Evolutionary conservation across 2,329 filamentous ascomycete species (phyloP).

Genomic region (Mycogone perniciosa): DNA sequence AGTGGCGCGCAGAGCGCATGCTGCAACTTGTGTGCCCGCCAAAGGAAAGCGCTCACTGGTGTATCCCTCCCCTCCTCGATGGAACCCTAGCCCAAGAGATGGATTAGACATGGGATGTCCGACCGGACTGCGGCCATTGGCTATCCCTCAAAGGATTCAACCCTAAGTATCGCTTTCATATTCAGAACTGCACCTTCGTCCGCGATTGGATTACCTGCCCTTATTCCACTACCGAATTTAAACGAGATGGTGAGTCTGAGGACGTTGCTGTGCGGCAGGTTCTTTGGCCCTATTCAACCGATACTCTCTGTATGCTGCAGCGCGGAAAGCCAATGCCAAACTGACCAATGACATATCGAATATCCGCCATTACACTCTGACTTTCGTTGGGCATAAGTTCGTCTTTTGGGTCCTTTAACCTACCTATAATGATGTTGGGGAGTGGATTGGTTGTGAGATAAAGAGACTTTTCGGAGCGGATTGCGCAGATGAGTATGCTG

Average conservation of each 20-base stretch:
- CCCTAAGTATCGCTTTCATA: not conserved
- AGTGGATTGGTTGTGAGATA: not conserved
- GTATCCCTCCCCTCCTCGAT: constrained; percentile 6
- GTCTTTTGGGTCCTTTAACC: not conserved
- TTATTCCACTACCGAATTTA: not conserved
- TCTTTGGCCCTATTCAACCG: not conserved
- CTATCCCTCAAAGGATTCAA: not conserved
- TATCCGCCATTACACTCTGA: not conserved
- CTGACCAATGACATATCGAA: not conserved
- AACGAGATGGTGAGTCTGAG: not conserved
- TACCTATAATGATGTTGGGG: not conserved
- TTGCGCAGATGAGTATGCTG: not conserved
- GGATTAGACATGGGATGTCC: constrained; percentile 9
- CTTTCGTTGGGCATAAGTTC: not conserved
- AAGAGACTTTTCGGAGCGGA: not conserved
- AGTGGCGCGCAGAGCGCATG: constrained; percentile 9
- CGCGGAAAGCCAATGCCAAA: not conserved
- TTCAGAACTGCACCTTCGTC: not conserved
- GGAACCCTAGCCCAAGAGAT: not conserved
- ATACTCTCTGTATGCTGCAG: not conserved
- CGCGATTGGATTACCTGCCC: not conserved
- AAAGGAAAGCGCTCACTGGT: constrained; percentile 10
- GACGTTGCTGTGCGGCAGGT: not conserved
- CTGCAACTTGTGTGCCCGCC: constrained; percentile 8
- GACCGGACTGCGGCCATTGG: not conserved